Conservation (phyloP, 352 stramenopile genomes). For the Globisporangium okanoganense region DNA sequence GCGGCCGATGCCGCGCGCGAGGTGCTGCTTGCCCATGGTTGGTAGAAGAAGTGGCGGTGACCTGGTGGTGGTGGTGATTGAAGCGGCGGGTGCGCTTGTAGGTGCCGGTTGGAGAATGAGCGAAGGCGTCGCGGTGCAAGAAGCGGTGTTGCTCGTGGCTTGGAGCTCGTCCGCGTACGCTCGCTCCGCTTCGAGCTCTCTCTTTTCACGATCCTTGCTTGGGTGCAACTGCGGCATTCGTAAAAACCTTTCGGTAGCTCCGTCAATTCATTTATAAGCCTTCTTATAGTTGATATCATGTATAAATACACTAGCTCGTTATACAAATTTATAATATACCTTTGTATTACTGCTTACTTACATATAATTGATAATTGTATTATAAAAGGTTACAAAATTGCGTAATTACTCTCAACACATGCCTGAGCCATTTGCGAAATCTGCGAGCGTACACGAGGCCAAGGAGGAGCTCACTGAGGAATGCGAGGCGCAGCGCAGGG, state of each 20-base stretch:
- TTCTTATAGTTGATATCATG: neutral
- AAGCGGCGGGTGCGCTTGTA: constrained; percentile 14
- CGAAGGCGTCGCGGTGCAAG: neutral
- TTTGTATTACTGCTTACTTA: neutral
- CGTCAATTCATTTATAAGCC: neutral
- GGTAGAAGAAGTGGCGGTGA: neutral
- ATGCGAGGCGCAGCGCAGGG: constrained; percentile 1
- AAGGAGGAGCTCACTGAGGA: constrained; percentile 2
- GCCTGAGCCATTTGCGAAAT: constrained; percentile 2
- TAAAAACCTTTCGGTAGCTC: constrained; percentile 16
- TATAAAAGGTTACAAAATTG: neutral
- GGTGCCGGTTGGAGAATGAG: constrained; percentile 27
- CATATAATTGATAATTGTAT: neutral
- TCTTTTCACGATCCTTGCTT: constrained; percentile 8
- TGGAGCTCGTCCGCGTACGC: neutral
- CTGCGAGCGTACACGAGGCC: constrained; percentile 10
- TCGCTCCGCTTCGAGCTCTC: neutral
- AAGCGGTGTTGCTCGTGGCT: too few species aligned
- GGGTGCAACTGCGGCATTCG: neutral
- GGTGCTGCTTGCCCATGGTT: constrained; percentile 64
- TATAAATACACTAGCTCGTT: neutral
- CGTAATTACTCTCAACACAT: constrained; percentile 5
- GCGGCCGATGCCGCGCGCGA: constrained; percentile 73
- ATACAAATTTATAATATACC: neutral
- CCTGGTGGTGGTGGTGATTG: neutral